Conservation (phyloP, 2,329 filamentous ascomycete genomes). For the Rutstroemia sp. region DNA sequence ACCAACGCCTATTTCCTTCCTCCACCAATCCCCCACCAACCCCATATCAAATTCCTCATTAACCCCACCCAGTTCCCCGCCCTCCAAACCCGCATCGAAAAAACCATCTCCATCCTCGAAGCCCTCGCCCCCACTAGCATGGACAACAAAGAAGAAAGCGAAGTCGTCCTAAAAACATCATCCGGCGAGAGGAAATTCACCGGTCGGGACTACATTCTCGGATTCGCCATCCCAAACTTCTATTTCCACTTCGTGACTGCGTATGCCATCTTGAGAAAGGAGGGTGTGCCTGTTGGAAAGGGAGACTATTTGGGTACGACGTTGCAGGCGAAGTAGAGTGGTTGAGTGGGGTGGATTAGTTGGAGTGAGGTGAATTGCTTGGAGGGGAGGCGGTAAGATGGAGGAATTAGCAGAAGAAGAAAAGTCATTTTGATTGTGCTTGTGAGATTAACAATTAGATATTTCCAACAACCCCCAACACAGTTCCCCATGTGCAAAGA, state of each 20-base stretch:
- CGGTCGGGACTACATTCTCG: constrained; percentile 38
- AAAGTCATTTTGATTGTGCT: too few relatives aligned
- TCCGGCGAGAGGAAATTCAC: constrained; percentile 33
- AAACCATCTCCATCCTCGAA: constrained; percentile 40
- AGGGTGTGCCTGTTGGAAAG: constrained; percentile 56
- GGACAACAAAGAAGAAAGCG: constrained; percentile 35
- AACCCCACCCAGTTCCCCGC: constrained; percentile 38
- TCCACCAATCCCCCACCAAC: background rate
- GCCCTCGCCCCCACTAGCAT: constrained; percentile 35
- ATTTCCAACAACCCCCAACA: too few relatives aligned
- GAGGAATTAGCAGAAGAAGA: too few relatives aligned
- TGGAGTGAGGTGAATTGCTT: too few relatives aligned
- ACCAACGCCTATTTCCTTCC: background rate
- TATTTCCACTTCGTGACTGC: constrained; percentile 55
- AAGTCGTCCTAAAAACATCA: constrained; percentile 32
- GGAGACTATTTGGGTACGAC: constrained; percentile 39
- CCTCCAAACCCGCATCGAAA: constrained; percentile 39
- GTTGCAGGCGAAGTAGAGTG: too few relatives aligned
- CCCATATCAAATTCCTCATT: background rate
- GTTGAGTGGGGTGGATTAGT: too few relatives aligned
- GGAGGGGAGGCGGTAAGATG: too few relatives aligned
- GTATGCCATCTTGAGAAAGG: constrained; percentile 46
- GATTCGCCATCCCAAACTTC: constrained; percentile 50
- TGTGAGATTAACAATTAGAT: too few relatives aligned
- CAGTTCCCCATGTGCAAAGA: too few relatives aligned